Conservation (phyloP, 2,329 filamentous ascomycete species). For the Hortaea sp. region DNA sequence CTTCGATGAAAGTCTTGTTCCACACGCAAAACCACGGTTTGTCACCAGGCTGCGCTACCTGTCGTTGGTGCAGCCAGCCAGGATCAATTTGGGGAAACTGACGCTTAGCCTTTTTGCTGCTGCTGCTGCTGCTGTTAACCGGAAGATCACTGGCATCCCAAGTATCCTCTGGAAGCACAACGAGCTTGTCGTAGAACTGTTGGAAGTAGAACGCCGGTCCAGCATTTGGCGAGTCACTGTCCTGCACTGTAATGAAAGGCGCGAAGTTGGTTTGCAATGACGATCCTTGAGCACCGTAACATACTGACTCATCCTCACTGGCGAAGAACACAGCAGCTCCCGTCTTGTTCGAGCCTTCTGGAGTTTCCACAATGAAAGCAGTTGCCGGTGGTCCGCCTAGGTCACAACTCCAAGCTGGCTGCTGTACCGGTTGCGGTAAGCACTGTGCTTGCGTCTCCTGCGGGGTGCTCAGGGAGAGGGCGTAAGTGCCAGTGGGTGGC, state of each 20-base stretch:
- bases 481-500: conserved; percentile 47
- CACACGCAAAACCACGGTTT: conserved; percentile 61
- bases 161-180: conserved; percentile 38
- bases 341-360: conserved; percentile 10
- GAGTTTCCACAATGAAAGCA: conserved; percentile 18
- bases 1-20: conserved; percentile 57
- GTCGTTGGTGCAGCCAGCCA: conserved; percentile 27
- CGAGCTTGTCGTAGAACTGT: conserved; percentile 53
- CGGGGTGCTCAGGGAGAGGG: conserved; percentile 43
- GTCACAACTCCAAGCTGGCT: conserved; percentile 55
- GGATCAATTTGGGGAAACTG: conserved; percentile 9
- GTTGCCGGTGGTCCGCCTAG: conserved; percentile 26
- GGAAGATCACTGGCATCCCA: conserved; percentile 15
- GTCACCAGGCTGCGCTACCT: conserved; percentile 43
- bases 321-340: conserved; percentile 24
- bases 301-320: conserved; percentile 24
- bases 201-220: conserved; percentile 58
- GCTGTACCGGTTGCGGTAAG: conserved; percentile 45
- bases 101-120: conserved; percentile 9
- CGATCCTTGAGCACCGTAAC: conserved; percentile 49
- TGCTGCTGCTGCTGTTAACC: background rate
- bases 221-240: conserved; percentile 44
- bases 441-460: conserved; percentile 46
- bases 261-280: conserved; percentile 35
- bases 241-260: conserved; percentile 44